These are phyloP conservation scores for Xylariaceae sp. DNA, from an alignment of 2,329 filamentous ascomycete genomes.

Conservation along the genomic window DNA sequence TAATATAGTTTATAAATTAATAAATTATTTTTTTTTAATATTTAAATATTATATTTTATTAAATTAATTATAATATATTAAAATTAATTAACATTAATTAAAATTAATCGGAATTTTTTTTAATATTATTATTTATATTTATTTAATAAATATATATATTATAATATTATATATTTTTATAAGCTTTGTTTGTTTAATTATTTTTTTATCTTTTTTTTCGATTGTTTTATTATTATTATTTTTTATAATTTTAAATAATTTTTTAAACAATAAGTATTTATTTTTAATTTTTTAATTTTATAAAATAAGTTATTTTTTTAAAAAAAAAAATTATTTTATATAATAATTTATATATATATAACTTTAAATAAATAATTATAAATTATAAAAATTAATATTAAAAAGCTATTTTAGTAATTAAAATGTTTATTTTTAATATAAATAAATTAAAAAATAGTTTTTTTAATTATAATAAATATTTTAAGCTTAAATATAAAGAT, in stretches of 20 bases:
- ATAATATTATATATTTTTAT: too few species aligned
- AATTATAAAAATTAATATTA: background rate
- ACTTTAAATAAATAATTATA: background rate
- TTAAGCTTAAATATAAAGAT: background rate
- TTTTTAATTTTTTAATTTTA: background rate
- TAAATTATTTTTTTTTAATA: too few species aligned
- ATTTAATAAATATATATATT: background rate
- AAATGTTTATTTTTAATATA: background rate
- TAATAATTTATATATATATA: background rate
- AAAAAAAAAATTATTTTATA: background rate
- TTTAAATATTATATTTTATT: background rate
- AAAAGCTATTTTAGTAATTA: background rate
- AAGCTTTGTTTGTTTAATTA: background rate
- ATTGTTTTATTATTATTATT: background rate
- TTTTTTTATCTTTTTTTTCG: background rate
- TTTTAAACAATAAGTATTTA: background rate
- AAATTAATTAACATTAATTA: background rate
- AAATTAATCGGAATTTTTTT: background rate
- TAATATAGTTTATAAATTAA: background rate
- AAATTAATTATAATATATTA: background rate
- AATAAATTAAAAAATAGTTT: background rate
- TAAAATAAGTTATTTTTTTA: background rate
- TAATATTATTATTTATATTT: background rate
- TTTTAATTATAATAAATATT: background rate
- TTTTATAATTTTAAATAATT: background rate